These are phyloP conservation scores for Caloboletus inedulis DNA, from an alignment of 1,284 basidiomycete genomes.

Conservation along the genomic window DNA sequence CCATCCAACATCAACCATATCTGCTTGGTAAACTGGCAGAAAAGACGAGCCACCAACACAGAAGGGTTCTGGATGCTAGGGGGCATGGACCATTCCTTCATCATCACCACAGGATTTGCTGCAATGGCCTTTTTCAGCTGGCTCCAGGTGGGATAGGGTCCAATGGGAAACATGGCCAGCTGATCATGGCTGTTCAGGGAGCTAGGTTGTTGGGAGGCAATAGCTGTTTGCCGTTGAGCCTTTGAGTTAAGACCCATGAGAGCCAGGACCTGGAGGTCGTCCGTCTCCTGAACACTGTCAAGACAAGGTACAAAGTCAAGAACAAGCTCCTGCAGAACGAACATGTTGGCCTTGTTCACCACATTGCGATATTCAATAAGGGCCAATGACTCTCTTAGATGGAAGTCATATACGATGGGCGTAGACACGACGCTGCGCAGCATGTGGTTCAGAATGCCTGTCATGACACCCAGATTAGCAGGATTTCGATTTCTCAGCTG, in stretches of 20 bases:
- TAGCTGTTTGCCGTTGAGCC: no score
- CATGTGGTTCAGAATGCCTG: conserved; percentile 14
- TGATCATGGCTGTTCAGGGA: no score
- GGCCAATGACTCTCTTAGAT: conserved; percentile 13
- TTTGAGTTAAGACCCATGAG: conserved; percentile 9
- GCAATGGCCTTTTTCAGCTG: conserved; percentile 1
- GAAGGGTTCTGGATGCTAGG: neutral
- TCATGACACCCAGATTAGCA: conserved; percentile 9
- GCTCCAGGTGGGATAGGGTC: conserved; percentile 2
- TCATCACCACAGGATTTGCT: neutral
- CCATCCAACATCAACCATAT: conserved; percentile 10
- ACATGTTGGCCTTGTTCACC: neutral
- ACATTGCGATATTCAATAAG: conserved; percentile 5
- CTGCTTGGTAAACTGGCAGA: conserved; percentile 9
- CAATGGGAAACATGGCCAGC: conserved; percentile 2
- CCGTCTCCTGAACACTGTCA: neutral
- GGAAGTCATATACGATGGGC: neutral
- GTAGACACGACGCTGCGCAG: neutral
- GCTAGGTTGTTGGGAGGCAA: no score
- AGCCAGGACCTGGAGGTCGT: neutral
- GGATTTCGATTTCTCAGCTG: neutral
- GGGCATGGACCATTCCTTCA: conserved; percentile 7
- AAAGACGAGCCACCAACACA: neutral
- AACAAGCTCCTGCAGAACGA: conserved; percentile 15
- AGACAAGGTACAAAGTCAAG: neutral